A percentile compares a stretch with the other conserved stretches of the same genome.
Evolutionary conservation across 768 basidiomycete species (phyloP).

Genomic region (Boletus sensibilis): DNA sequence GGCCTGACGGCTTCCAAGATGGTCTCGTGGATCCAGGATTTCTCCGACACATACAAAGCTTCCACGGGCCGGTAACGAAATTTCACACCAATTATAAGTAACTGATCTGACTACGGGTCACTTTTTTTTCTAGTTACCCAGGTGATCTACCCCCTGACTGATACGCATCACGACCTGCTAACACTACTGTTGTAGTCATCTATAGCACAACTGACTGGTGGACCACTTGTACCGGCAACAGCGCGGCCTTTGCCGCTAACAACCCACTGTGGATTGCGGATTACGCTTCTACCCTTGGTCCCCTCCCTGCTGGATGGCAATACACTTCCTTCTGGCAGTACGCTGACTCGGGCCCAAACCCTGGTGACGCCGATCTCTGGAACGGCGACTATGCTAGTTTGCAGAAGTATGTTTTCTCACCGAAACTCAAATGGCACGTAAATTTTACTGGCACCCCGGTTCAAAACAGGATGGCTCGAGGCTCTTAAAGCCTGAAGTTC

Average conservation of each 20-base stretch:
- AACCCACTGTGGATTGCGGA: constrained; percentile 65
- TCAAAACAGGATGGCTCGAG: constrained; percentile 22
- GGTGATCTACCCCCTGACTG: constrained; percentile 27
- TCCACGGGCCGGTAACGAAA: constrained; percentile 43
- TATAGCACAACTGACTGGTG: constrained; percentile 71
- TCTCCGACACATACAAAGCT: constrained; percentile 57
- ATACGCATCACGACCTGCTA: neutral
- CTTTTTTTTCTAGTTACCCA: constrained; percentile 36
- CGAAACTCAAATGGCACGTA: neutral
- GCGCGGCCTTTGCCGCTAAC: constrained; percentile 43
- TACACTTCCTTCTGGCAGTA: constrained; percentile 63
- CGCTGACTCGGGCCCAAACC: constrained; percentile 51
- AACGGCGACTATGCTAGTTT: constrained; percentile 50
- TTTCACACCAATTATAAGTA: neutral
- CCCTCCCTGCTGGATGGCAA: constrained; percentile 60
- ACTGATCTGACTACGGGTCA: neutral
- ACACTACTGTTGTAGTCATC: constrained; percentile 39
- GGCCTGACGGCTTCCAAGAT: constrained; percentile 51
- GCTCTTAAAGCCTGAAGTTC: neutral
- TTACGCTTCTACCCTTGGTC: constrained; percentile 47
- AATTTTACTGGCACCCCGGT: neutral
- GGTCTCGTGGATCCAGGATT: constrained; percentile 64
- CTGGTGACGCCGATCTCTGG: constrained; percentile 58
- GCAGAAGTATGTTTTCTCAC: constrained; percentile 30
- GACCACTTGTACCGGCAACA: constrained; percentile 63